Evolutionary conservation across 176 grass and related monocot genomes (phyloP), one percentile per base, ranked within the genome.

Genomic region (Cymbopogon citratus): DNA sequence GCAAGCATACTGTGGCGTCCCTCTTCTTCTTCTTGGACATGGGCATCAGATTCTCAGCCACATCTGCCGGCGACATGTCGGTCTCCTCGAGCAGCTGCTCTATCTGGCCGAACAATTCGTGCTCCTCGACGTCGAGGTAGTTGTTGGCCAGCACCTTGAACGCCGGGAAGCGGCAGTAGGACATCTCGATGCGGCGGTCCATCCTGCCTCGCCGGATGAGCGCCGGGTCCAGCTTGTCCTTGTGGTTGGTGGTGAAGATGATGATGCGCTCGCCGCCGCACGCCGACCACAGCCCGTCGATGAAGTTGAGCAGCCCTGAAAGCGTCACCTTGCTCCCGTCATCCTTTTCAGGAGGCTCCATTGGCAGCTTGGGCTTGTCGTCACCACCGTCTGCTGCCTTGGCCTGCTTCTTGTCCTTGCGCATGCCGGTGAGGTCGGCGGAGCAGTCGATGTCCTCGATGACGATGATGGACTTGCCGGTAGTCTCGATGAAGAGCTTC

Each of bases 401-500:
- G 5, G 36, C 36, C 36, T 38, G 5, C 36, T 6, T 6, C 0
- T n/a, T n/a, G n/a, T n/a, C n/a, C n/a, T 33, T 33, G 31, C 31
- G 31, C 31, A 2, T 33, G 31, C 31, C 31, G 38, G 91, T 85
- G 51, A 97, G 83, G 51, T 97, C 89, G 28, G 94, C 81, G 59
- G 94, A 94, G 80, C 94, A 97, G 64, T 97, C 94, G 25, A 97
- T 97, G 88, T 97, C 94, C 77, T 97, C 94, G 74, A 97, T 97
- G 8, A 97, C 94, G 26, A 97, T 97, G 69, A 97, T 92, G 36
- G 94, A 97, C 3, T 33, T 33, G 2, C 31, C 31, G 2, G 31
- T 33, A 3, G 31, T 33, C 31, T 33, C 31, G 31, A 33, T 33
- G 31, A 33, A 33, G 31, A 33, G 31, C 31, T 33, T 33, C 31